Conservation (phyloP, 1,139 yeast genomes). For the Debaryomyces sp. region DNA sequence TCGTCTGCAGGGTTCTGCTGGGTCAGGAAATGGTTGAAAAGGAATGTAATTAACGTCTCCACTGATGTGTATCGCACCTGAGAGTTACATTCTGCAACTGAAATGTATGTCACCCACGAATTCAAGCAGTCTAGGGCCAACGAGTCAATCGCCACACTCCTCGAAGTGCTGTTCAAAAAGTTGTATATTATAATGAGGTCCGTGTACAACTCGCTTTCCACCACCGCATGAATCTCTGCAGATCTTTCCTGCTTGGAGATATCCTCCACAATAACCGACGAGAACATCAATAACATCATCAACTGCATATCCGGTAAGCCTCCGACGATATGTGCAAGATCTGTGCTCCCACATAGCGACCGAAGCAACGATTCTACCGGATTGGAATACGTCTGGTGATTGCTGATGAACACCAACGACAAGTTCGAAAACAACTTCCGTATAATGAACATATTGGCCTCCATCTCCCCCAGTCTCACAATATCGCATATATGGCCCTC, state of each 20-base stretch:
- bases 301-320: conserved; percentile 10
- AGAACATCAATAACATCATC: conserved; percentile 28
- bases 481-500: conserved; percentile 9
- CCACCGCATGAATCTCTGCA: conserved; percentile 29
- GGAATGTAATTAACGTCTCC: conserved; percentile 18
- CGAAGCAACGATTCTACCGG: conserved; percentile 16
- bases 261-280: conserved; percentile 62
- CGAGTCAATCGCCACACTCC: conserved; percentile 15
- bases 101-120: conserved; percentile 38
- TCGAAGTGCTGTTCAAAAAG: conserved; percentile 11
- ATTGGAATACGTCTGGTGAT: conserved; percentile 22
- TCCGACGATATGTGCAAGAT: neutral
- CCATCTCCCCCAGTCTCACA: conserved; percentile 9
- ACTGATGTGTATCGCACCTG: conserved; percentile 32
- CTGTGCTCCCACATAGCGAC: neutral
- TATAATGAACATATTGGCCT: conserved; percentile 27
- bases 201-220: conserved; percentile 29
- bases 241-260: conserved; percentile 36
- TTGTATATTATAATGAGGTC: conserved; percentile 11
- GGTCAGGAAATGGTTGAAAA: conserved; percentile 24
- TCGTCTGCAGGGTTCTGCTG: conserved; percentile 3
- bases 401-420: conserved; percentile 49
- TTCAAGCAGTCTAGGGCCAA: conserved; percentile 33
- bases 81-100: conserved; percentile 39
- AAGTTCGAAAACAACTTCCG: conserved; percentile 53